Percentiles rank a stretch among this genome's conserved stretches.
Evolutionary conservation across 2,329 filamentous ascomycete genomes (phyloP).

Genomic region (Sclerotinia nivalis): DNA sequence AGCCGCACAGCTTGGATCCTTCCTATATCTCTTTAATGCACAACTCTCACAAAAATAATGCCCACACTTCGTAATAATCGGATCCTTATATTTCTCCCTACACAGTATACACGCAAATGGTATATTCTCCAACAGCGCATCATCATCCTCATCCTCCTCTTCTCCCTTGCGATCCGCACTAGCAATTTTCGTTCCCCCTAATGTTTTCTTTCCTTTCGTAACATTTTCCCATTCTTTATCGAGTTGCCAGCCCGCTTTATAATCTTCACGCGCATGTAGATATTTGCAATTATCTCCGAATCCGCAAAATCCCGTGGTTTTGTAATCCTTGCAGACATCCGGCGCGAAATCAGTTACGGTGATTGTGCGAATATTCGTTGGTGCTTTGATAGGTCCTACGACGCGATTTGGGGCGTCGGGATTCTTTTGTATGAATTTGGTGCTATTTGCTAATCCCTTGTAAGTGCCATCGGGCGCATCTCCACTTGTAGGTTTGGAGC

Average conservation of each 20-base stretch:
- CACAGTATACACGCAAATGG: slow-evolving; percentile 43
- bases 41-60: slow-evolving; percentile 96
- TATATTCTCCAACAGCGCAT: slow-evolving; percentile 40
- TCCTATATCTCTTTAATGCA: slow-evolving; percentile 81
- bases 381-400: slow-evolving; percentile 84
- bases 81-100: slow-evolving; percentile 51
- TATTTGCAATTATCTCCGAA: slow-evolving; percentile 68
- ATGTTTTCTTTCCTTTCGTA: slow-evolving; percentile 67
- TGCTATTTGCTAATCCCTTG: slow-evolving; percentile 72
- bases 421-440: slow-evolving; percentile 74
- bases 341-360: slow-evolving; percentile 89
- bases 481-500: slow-evolving; percentile 41
- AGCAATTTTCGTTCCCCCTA: slow-evolving; percentile 54
- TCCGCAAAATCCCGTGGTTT: slow-evolving; percentile 63
- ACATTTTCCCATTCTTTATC: slow-evolving; percentile 91
- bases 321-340: slow-evolving; percentile 95
- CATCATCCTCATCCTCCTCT: slow-evolving; percentile 47
- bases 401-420: slow-evolving; percentile 67
- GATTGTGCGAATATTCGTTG: slow-evolving; percentile 86
- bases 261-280: slow-evolving; percentile 73
- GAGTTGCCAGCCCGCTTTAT: slow-evolving; percentile 92
- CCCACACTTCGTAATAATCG: slow-evolving; percentile 84
- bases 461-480: slow-evolving; percentile 64
- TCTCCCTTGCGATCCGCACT: slow-evolving; percentile 37
- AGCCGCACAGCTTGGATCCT: slow-evolving; percentile 81